Evolutionary conservation across 192 early-diverging fungal species (phyloP).

Genomic region (Gonapodya sp.): DNA sequence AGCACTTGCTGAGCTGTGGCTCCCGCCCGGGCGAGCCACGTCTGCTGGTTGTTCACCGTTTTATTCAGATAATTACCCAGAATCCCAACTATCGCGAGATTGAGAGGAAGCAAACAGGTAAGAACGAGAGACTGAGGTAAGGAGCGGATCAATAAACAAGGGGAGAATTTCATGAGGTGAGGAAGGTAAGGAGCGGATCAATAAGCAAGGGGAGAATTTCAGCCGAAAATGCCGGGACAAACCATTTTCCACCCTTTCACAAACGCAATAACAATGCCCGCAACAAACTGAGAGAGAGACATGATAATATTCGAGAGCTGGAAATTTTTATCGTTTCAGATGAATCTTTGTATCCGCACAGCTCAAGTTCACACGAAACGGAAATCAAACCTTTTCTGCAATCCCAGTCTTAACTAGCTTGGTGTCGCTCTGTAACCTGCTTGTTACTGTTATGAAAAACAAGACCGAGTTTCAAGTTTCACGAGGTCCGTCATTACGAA

Average conservation of each 20-base stretch:
- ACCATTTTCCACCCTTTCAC: not conserved
- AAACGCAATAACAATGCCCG: not conserved
- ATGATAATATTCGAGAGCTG: not conserved
- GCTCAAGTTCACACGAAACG: too few relatives aligned
- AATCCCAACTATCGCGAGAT: not conserved
- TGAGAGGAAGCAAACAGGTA: not conserved
- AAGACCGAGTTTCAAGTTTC: too few relatives aligned
- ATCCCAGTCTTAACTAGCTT: conserved; percentile 24
- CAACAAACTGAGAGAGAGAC: not conserved
- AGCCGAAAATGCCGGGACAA: too few relatives aligned
- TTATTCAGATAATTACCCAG: not conserved
- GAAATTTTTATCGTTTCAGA: too few relatives aligned
- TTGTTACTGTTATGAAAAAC: too few relatives aligned
- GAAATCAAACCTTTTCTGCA: conserved; percentile 29
- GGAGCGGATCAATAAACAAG: too few relatives aligned
- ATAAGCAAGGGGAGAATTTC: too few relatives aligned
- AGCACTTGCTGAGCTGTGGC: conserved; percentile 78
- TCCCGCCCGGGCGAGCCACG: conserved; percentile 42
- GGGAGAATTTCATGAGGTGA: too few relatives aligned
- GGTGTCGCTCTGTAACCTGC: conserved; percentile 30
- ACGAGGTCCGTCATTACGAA: too few relatives aligned
- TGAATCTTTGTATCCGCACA: too few relatives aligned
- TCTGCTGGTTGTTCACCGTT: conserved; percentile 22
- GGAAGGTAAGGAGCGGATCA: too few relatives aligned
- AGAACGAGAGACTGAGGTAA: not conserved